Base-by-base conservation (phyloP, 1,284 basidiomycete genomes). In the Pseudomicrostroma phylloplanum region DNA sequence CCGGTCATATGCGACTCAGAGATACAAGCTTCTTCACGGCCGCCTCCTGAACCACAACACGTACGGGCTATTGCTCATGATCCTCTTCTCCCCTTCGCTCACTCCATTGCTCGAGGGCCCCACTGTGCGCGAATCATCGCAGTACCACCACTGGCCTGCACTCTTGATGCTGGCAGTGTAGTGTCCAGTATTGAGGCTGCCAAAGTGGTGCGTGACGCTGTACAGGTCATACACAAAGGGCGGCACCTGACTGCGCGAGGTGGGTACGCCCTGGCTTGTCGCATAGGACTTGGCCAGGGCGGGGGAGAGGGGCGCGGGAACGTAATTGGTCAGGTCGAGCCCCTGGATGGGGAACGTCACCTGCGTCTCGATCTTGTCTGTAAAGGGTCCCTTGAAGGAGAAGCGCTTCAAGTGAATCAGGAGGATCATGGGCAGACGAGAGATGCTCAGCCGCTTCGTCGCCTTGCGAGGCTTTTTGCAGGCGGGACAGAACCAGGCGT, bases 391-490 rank as follows among this genome's bases (percentile, higher is more conserved):
- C 69, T 90, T 89, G 67, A 89, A 89, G 55, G 90, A 89, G 82
- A 98, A 99, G 40, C 96, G 87, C 78, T 98, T 99, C 49, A 99
- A 84, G 76, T 97, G 93, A 70, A 99, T 92, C 67, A 99, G 83
- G 13, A 99, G 85, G 42, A 98, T 87, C 51, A 54, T 54, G 0
- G 96, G 96, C 12, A 98, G 84, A 15, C 94, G 88, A 1, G 93
- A 87, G 25, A 91, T 83, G 4, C 89, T 89, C n/a, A 99, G 84
- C 46, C 85, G 86, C 79, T 96, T 94, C 19, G 87, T 86, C 3
- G 92, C 91, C 64, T 86, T 86, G 56, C 91, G 86, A 58, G 89
- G 86, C 43, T 83, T 83, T 81, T 92, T 96, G 84, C 94, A 98
- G 62, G 87, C 85, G 0, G 94, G 92, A 79, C 79, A 87, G 65